Evolutionary conservation across 2,329 filamentous ascomycete species (phyloP).

Genomic region (Phialophora macrospora): DNA sequence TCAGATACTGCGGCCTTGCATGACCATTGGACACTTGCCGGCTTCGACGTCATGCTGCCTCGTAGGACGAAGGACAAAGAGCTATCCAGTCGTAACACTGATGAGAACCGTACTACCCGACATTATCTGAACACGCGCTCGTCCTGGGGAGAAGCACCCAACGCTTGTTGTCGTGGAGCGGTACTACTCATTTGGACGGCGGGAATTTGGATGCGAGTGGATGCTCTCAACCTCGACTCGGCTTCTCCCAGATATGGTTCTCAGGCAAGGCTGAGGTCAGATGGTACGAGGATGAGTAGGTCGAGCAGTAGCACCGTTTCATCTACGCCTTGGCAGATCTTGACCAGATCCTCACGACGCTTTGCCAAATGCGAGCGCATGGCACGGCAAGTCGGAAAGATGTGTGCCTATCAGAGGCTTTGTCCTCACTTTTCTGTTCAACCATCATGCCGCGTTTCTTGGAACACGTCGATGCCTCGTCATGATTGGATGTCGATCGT

Average conservation of each 20-base stretch:
- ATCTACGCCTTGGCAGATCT: background rate
- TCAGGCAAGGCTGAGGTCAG: background rate
- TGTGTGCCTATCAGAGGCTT: constrained; percentile 8
- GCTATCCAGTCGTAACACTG: background rate
- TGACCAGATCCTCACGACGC: background rate
- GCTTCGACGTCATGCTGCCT: background rate
- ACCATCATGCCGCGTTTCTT: background rate
- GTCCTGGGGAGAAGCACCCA: no score
- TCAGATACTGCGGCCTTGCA: background rate
- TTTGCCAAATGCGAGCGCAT: background rate
- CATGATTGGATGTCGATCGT: constrained; percentile 25
- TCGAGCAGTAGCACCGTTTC: background rate
- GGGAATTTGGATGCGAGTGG: background rate
- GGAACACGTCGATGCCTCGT: background rate
- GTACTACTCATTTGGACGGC: background rate
- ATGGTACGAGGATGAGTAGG: background rate
- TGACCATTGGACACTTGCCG: background rate
- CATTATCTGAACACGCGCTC: background rate
- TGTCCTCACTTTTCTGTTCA: background rate
- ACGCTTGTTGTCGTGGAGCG: background rate
- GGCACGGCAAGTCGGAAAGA: background rate
- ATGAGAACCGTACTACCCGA: background rate
- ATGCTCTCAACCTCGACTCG: background rate
- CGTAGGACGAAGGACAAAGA: background rate
- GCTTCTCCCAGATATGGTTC: background rate